phyloP scores from a whole-genome alignment of 2,329 filamentous ascomycete species.

The Acephala macrosclerotiorum region DNA sequence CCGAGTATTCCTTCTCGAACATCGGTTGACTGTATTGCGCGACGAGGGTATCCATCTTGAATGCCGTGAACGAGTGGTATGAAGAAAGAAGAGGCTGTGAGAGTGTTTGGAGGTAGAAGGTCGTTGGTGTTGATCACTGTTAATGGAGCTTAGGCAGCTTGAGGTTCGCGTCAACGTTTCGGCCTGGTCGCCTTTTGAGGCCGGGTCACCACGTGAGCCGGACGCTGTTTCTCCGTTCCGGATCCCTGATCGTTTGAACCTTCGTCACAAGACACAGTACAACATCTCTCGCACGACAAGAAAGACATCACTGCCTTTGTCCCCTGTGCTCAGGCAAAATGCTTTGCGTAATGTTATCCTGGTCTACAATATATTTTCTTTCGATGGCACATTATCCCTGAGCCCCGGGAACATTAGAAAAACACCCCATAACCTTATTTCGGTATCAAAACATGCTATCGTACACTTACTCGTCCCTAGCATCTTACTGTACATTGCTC shows the following conservation, averaged over 20 bases:
- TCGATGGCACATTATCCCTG: too few species aligned
- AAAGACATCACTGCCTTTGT: too few species aligned
- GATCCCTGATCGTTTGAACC: too few species aligned
- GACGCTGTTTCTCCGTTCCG: too few species aligned
- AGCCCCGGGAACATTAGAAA: too few species aligned
- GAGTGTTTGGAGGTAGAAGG: constrained; percentile 22
- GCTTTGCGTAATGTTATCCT: too few species aligned
- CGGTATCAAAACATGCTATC: constrained; percentile 6
- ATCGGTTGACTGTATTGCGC: constrained; percentile 87
- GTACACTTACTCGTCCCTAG: background rate
- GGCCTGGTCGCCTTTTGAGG: background rate
- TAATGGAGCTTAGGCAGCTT: constrained; percentile 36
- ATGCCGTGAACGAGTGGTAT: constrained; percentile 28
- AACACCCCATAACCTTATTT: too few species aligned
- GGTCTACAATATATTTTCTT: too few species aligned
- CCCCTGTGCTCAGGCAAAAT: too few species aligned
- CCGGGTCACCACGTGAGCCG: too few species aligned
- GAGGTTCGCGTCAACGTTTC: constrained; percentile 34
- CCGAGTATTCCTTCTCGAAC: constrained; percentile 73
- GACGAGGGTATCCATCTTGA: constrained; percentile 87
- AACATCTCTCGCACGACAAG: too few species aligned
- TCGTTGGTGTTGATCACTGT: constrained; percentile 41
- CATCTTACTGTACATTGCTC: background rate
- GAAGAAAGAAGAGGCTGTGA: constrained; percentile 22
- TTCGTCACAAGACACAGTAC: too few species aligned